phyloP scores from a whole-genome alignment of 1,284 basidiomycete species.

The Cryptococcus sp. region DNA sequence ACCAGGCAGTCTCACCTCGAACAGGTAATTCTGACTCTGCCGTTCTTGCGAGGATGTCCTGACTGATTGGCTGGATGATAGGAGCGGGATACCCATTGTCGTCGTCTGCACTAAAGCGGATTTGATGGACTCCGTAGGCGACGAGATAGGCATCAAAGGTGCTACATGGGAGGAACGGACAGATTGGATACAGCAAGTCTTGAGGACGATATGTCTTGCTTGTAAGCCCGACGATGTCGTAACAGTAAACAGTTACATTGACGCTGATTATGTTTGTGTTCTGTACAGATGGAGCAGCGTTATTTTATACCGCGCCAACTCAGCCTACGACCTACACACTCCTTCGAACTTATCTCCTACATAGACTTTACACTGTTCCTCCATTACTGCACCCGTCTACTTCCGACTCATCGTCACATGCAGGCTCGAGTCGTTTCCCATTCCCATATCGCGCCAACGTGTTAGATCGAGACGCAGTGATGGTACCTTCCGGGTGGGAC shows the following conservation, averaged over 20 bases:
- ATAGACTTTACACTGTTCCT: conserved; percentile 71
- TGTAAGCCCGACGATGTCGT: conserved; percentile 63
- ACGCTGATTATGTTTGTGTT: not conserved
- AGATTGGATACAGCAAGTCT: conserved; percentile 90
- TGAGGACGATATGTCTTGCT: conserved; percentile 87
- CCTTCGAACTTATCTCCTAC: conserved; percentile 82
- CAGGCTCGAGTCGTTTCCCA: conserved; percentile 71
- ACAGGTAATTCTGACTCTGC: conserved; percentile 50
- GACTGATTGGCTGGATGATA: conserved; percentile 5
- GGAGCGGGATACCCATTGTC: conserved; percentile 79
- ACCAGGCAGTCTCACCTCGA: conserved; percentile 76
- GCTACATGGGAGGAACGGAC: conserved; percentile 92
- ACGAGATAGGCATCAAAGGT: conserved; percentile 61
- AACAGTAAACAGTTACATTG: not conserved
- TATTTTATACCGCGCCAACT: conserved; percentile 84
- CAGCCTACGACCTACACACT: conserved; percentile 75
- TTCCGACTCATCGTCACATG: conserved; percentile 55
- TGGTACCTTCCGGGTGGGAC: conserved; percentile 96
- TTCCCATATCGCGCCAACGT: conserved; percentile 86
- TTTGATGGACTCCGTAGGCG: conserved; percentile 74
- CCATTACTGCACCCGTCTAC: conserved; percentile 22
- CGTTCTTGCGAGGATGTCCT: not conserved
- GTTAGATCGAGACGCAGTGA: conserved; percentile 85
- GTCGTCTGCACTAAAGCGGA: conserved; percentile 91
- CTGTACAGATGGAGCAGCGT: conserved; percentile 75